These are phyloP conservation scores for Acrocalymma vagum DNA, from an alignment of 2,329 filamentous ascomycete genomes.

Conservation along the genomic window DNA sequence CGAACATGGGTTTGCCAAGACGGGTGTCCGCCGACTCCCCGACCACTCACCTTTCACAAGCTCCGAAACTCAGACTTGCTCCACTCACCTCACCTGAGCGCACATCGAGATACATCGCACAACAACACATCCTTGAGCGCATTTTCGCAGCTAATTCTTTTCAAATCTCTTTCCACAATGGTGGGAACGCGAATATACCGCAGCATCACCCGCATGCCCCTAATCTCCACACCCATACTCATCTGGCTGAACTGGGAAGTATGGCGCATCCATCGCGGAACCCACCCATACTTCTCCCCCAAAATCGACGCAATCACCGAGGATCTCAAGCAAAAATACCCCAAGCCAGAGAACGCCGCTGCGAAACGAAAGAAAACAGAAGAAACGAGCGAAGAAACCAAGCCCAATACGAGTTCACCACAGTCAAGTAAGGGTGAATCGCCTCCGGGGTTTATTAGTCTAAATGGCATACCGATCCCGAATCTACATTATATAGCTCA, in stretches of 20 bases:
- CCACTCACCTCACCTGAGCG: slow-evolving; percentile 3
- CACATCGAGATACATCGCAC: too few relatives aligned
- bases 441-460: slow-evolving; percentile 2
- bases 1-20: slow-evolving; percentile 21
- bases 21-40: slow-evolving; percentile 14
- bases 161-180: slow-evolving; percentile 12
- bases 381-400: too few relatives aligned
- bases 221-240: slow-evolving; percentile 25
- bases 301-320: slow-evolving; percentile 17
- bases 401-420: too few relatives aligned
- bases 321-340: background rate
- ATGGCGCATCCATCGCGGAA: slow-evolving; percentile 35
- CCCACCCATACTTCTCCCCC: slow-evolving; percentile 35
- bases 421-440: too few relatives aligned
- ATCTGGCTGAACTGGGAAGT: slow-evolving; percentile 33
- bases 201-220: slow-evolving; percentile 15
- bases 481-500: too few relatives aligned
- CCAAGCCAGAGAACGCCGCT: background rate
- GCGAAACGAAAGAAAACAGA: background rate
- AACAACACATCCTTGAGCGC: too few relatives aligned
- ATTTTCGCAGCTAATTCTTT: too few relatives aligned
- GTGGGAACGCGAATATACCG: slow-evolving; percentile 20
- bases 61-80: slow-evolving; percentile 22
- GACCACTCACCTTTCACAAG: slow-evolving; percentile 27
- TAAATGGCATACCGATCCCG: slow-evolving; percentile 6